Base-by-base conservation (phyloP, 139 green algal species). In the Zygnema circumcarinatum region DNA sequence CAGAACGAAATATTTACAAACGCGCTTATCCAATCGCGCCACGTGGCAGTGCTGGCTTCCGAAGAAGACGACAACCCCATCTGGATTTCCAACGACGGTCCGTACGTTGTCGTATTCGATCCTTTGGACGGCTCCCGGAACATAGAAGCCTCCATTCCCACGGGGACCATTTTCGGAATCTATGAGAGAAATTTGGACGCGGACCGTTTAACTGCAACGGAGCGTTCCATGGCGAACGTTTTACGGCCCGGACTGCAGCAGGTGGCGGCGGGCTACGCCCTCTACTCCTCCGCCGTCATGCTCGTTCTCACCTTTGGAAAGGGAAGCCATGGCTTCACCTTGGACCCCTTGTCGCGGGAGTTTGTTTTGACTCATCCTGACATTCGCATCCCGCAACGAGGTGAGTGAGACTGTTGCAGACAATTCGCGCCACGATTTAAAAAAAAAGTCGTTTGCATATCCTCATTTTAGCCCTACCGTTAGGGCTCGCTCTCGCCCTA, bases 301-400 rank as follows among this genome's bases (percentile, higher is more conserved):
- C 56, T 93, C 32, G 91, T 92, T n/a, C 35, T 92, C 22, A 79
- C 68, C 68, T 38, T 91, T 68, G 42, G 69, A 35, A 74, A 52
- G n/a, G 53, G 47, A 31, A 32, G 38, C 3, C 76, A 90, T 42
- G 84, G 80, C 11, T 98, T 98, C 95, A 98, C 96, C 1, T 93
- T 98, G 36, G 95, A 98, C 90, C 93, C 92, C 38, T 81, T 94
- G 29, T 90, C 97, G 7, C 96, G 95, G 79, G 95, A 98, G 93
- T 99, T 97, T 92, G 92, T 98, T 81, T 90, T 98, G 7, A 96
- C 94, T 38, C 94, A 98, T 93, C 91, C 93, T 69, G 76, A 94
- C 89, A 93, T 98, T 74, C 92, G 92, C 52, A 95, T 97, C 2
- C 94, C 93, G 0, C 0, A 79, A 2, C 75, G 93, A 38, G 94